A percentile compares a stretch with the other conserved stretches of the same genome.
These are phyloP conservation scores for Coniella lustricola DNA, from an alignment of 2,329 filamentous ascomycete genomes.

Conservation along the genomic window DNA sequence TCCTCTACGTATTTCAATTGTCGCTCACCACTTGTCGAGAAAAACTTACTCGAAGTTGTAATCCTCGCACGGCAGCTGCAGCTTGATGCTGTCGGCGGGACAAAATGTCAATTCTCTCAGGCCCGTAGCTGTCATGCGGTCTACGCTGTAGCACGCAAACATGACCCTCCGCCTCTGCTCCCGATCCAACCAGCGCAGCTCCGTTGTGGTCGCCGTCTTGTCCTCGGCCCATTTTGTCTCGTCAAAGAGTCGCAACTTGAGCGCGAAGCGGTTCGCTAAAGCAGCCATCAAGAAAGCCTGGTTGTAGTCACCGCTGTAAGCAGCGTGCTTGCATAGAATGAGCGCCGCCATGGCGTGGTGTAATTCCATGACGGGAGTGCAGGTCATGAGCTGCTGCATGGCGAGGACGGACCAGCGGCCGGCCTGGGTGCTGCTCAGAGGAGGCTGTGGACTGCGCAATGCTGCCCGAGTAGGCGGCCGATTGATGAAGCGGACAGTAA, in stretches of 20 bases:
- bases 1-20: too few relatives aligned
- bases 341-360: slow-evolving; percentile 1
- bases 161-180: not conserved
- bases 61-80: not conserved
- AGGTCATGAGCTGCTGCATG: not conserved
- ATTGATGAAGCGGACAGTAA: not conserved
- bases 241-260: slow-evolving; percentile 1
- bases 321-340: not conserved
- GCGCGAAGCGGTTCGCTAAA: not conserved
- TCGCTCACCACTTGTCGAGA: not conserved
- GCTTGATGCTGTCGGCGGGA: not conserved
- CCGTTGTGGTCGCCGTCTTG: too few relatives aligned
- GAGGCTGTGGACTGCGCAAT: not conserved
- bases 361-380: not conserved
- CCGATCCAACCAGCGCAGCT: not conserved
- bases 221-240: not conserved
- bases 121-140: not conserved
- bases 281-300: not conserved
- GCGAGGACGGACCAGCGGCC: not conserved
- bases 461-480: not conserved
- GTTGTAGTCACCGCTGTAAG: not conserved
- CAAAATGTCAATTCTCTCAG: not conserved
- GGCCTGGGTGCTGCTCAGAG: not conserved
- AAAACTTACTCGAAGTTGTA: not conserved
- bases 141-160: slow-evolving; percentile 1